Percentiles rank a stretch among this genome's conserved stretches.
These are phyloP conservation scores for Talaromyces sp. DNA, from an alignment of 2,329 filamentous ascomycete species.

Conservation along the genomic window DNA sequence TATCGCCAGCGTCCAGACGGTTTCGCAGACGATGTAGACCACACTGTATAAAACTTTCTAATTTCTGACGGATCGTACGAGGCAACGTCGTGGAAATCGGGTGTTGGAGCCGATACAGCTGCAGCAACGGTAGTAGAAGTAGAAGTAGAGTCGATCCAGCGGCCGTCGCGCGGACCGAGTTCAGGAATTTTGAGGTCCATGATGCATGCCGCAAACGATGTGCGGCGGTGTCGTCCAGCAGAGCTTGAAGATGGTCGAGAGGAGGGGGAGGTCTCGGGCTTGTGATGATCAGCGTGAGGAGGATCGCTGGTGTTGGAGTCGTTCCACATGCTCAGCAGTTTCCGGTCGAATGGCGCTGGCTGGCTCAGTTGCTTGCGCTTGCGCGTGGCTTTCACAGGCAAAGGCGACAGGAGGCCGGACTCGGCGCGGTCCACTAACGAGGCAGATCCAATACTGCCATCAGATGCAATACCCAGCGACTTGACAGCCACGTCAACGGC, in stretches of 20 bases:
- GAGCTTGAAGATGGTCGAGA: neutral
- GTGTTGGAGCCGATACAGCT: neutral
- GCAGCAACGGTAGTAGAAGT: neutral
- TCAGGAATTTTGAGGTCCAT: constrained; percentile 32
- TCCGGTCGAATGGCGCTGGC: constrained; percentile 18
- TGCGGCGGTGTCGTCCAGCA: constrained; percentile 13
- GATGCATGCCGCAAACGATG: constrained; percentile 32
- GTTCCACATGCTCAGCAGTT: constrained; percentile 8
- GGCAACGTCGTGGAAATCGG: constrained; percentile 13
- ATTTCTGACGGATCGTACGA: constrained; percentile 14
- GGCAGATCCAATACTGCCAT: constrained; percentile 22
- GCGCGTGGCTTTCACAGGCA: constrained; percentile 13
- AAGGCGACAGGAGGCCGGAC: constrained; percentile 6
- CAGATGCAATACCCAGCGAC: constrained; percentile 18
- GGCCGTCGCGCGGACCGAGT: constrained; percentile 18
- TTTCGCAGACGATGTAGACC: constrained; percentile 9
- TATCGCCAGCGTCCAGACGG: constrained; percentile 11
- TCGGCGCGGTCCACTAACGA: constrained; percentile 15
- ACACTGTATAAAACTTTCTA: constrained; percentile 10
- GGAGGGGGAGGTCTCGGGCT: neutral
- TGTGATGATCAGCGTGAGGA: neutral
- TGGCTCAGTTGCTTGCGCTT: constrained; percentile 24
- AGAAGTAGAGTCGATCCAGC: constrained; percentile 15
- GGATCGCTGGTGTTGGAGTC: neutral
- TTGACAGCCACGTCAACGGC: constrained; percentile 19